These are phyloP conservation scores for Psilocybe tampanensis DNA, from an alignment of 768 basidiomycete genomes.

Conservation along the genomic window DNA sequence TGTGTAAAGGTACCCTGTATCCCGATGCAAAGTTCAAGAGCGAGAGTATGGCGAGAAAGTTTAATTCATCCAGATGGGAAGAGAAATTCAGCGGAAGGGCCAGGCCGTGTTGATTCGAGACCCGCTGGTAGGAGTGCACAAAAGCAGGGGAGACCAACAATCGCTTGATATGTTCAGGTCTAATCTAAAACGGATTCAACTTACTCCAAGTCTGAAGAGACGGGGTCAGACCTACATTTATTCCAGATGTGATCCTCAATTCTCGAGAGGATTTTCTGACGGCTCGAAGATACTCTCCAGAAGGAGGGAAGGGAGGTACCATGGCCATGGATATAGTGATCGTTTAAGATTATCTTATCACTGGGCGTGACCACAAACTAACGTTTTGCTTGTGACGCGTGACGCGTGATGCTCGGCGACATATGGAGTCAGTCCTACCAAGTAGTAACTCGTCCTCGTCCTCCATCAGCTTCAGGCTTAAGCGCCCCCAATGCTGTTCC, in stretches of 20 bases:
- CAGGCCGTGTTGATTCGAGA: slow-evolving; percentile 68
- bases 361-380: no score
- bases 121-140: slow-evolving; percentile 58
- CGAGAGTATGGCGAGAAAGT: slow-evolving; percentile 75
- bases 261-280: slow-evolving; percentile 56
- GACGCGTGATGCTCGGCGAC: no score
- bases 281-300: slow-evolving; percentile 49
- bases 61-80: slow-evolving; percentile 73
- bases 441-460: no score
- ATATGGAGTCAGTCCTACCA: no score
- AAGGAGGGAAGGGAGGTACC: slow-evolving; percentile 42
- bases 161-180: slow-evolving; percentile 54
- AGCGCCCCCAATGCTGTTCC: not conserved
- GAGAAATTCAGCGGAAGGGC: slow-evolving; percentile 80
- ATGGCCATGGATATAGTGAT: slow-evolving; percentile 5
- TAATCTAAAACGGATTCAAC: slow-evolving; percentile 45
- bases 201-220: not conserved
- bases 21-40: slow-evolving; percentile 86
- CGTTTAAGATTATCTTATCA: not conserved
- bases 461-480: no score
- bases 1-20: slow-evolving; percentile 74
- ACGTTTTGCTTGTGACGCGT: no score
- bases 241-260: slow-evolving; percentile 47
- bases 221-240: slow-evolving; percentile 47
- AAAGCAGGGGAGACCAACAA: slow-evolving; percentile 70